Conservation (phyloP, 1,284 basidiomycete species). For the Irpex lacteus region DNA sequence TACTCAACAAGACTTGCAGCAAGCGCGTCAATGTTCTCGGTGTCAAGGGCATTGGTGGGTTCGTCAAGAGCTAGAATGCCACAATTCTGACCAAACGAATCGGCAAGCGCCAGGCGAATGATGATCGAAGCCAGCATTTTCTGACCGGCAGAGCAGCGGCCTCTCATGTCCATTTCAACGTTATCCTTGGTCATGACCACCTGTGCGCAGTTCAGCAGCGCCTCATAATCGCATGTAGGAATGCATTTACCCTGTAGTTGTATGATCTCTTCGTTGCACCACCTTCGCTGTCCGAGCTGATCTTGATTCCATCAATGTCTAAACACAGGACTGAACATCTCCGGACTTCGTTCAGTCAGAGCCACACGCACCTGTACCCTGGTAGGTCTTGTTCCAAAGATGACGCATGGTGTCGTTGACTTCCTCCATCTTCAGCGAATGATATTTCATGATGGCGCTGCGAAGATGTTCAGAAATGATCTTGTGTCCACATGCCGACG, state of each 20-base stretch:
- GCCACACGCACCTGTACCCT: slow-evolving; percentile 79
- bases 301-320: slow-evolving; percentile 91
- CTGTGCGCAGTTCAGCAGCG: slow-evolving; percentile 38
- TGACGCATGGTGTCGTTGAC: slow-evolving; percentile 97
- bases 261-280: slow-evolving; percentile 87
- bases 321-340: slow-evolving; percentile 45
- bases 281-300: slow-evolving; percentile 92
- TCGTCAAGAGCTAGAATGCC: slow-evolving; percentile 98
- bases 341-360: slow-evolving; percentile 5
- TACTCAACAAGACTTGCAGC: slow-evolving; percentile 91
- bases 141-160: slow-evolving; percentile 96
- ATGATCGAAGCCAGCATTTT: slow-evolving; percentile 99
- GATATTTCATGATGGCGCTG: slow-evolving; percentile 98
- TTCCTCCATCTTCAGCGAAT: slow-evolving; percentile 99
- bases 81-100: slow-evolving; percentile 97
- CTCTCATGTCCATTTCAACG: slow-evolving; percentile 99
- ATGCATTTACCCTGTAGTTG: slow-evolving; percentile 82
- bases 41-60: slow-evolving; percentile 96
- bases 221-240: slow-evolving; percentile 1
- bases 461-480: neutral
- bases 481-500: neutral
- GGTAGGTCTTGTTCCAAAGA: slow-evolving; percentile 98
- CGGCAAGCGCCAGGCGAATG: slow-evolving; percentile 95
- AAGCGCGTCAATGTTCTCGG: slow-evolving; percentile 94
- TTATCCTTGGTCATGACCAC: slow-evolving; percentile 99